Conservation (phyloP, 2,329 filamentous ascomycete species). For the Ophiostoma pallidulum region DNA sequence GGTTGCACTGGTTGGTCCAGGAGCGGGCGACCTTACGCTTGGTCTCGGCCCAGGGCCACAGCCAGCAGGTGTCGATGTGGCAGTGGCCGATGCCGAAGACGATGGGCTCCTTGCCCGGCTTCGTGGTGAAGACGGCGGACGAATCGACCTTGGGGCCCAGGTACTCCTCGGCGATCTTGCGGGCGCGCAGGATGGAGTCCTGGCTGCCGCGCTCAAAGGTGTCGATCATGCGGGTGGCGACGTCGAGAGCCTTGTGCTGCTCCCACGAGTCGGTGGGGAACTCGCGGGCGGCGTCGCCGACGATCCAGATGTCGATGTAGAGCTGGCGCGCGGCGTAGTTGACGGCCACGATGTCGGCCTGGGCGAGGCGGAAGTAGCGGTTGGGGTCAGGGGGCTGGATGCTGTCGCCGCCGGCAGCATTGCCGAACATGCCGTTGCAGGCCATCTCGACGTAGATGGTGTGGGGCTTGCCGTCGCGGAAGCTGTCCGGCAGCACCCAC, state of each 20-base stretch:
- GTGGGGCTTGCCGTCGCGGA: slow-evolving; percentile 78
- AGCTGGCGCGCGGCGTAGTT: slow-evolving; percentile 77
- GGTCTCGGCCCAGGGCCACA: slow-evolving; percentile 97
- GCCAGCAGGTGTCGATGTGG: slow-evolving; percentile 96
- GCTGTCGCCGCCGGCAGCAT: slow-evolving; percentile 66
- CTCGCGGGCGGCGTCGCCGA: slow-evolving; percentile 83
- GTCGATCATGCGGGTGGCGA: slow-evolving; percentile 84
- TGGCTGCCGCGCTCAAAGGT: slow-evolving; percentile 73
- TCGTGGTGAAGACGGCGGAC: slow-evolving; percentile 70
- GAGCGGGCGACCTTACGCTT: slow-evolving; percentile 93
- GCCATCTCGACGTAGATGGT: slow-evolving; percentile 96
- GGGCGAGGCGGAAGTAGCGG: slow-evolving; percentile 64
- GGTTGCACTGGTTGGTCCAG: slow-evolving; percentile 92
- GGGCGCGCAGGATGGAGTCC: slow-evolving; percentile 67
- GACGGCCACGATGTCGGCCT: slow-evolving; percentile 80
- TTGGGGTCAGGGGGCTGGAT: slow-evolving; percentile 88
- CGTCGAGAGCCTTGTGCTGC: slow-evolving; percentile 72
- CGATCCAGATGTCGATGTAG: slow-evolving; percentile 91
- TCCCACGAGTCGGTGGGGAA: slow-evolving; percentile 85
- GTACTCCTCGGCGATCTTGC: slow-evolving; percentile 75
- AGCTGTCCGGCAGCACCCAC: slow-evolving; percentile 78
- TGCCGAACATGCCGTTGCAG: slow-evolving; percentile 97
- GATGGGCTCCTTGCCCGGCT: slow-evolving; percentile 59
- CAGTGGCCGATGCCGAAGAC: slow-evolving; percentile 91
- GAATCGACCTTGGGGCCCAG: slow-evolving; percentile 75